A percentile compares a stretch with the other conserved stretches of the same genome.
Evolutionary conservation across 805 yeast species (phyloP).

Genomic region (Barnettozyma sucrosica): DNA sequence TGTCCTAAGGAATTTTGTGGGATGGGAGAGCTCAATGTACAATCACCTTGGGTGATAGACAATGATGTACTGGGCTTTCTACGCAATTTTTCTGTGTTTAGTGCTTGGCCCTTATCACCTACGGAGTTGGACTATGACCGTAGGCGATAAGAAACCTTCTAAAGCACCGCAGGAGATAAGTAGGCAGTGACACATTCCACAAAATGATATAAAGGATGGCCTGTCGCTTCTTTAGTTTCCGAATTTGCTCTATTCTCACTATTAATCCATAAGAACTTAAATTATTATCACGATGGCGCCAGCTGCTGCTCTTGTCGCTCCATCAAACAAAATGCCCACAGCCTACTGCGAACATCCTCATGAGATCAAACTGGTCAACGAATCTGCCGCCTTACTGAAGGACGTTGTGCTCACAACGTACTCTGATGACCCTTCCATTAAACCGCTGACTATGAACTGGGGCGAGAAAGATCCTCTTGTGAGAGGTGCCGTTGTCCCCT

Average conservation of each 20-base stretch:
- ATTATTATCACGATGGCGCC: conserved; percentile 23
- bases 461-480: conserved; percentile 40
- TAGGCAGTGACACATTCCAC: conserved; percentile 1
- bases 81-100: no score
- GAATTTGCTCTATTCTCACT: not conserved
- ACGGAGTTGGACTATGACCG: not conserved
- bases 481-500: conserved; percentile 55
- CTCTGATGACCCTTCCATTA: conserved; percentile 42
- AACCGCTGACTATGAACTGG: conserved; percentile 49
- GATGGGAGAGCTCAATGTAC: no score
- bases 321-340: conserved; percentile 2
- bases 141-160: not conserved
- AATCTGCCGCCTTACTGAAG: conserved; percentile 15
- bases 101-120: not conserved
- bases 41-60: no score
- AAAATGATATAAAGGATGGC: not conserved
- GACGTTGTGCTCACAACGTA: conserved; percentile 46
- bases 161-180: conserved; percentile 1
- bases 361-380: conserved; percentile 18
- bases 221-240: not conserved
- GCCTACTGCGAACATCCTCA: conserved; percentile 6
- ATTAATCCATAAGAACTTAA: not conserved
- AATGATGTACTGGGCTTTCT: no score
- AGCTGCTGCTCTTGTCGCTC: conserved; percentile 18
- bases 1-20: no score